These are phyloP conservation scores for Crithidia brevicula DNA, from an alignment of 208 protist species.

Conservation along the genomic window DNA sequence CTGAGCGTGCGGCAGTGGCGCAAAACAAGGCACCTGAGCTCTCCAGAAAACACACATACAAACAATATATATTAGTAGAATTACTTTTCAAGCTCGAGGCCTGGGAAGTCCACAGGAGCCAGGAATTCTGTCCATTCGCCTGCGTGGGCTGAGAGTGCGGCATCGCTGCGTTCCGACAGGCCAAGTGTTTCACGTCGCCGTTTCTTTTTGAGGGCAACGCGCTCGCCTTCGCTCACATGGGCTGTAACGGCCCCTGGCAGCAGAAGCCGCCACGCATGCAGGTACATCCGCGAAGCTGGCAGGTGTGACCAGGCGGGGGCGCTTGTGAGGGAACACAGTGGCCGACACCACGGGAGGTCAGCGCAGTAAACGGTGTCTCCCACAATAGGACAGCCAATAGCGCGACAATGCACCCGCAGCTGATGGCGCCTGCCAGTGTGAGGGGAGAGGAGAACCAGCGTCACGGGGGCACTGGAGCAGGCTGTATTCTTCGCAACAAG, in stretches of 20 bases:
- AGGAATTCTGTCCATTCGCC: constrained; percentile 56
- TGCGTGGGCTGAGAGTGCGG: constrained; percentile 1
- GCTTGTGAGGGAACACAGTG: background rate
- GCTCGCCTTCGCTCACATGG: constrained; percentile 32
- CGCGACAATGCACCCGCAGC: constrained; percentile 84
- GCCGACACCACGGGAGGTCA: constrained; percentile 20
- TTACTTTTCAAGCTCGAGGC: background rate
- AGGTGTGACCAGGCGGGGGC: background rate
- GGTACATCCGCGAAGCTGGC: constrained; percentile 64
- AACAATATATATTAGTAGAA: no score
- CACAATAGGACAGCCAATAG: constrained; percentile 85
- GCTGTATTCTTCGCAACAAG: background rate
- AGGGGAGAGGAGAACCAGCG: constrained; percentile 58
- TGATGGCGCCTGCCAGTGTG: constrained; percentile 88
- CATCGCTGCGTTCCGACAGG: constrained; percentile 23
- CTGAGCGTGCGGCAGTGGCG: no score
- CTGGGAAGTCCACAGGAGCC: constrained; percentile 17
- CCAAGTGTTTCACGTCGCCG: constrained; percentile 58
- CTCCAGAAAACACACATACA: no score
- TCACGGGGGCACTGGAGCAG: constrained; percentile 36
- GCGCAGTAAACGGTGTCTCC: constrained; percentile 75
- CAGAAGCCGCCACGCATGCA: constrained; percentile 77
- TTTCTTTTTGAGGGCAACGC: constrained; percentile 58
- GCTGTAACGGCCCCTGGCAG: constrained; percentile 40
- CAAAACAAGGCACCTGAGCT: no score